Base-by-base conservation (phyloP, 75 land plant genomes). In the Cupressus sempervirens region DNA sequence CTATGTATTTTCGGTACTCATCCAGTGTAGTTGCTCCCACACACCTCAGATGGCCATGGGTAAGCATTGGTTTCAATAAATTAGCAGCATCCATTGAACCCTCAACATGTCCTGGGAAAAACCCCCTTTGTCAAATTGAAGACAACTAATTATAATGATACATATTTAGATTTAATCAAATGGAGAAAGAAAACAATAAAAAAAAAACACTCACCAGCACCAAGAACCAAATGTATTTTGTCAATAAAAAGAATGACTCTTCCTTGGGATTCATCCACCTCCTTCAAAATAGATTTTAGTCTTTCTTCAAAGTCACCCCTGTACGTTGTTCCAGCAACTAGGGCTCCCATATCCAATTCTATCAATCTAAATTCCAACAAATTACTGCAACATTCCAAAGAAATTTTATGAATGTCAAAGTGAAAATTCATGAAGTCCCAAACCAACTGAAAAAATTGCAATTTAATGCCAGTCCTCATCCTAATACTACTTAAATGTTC, bases 61-160 rank as follows among this genome's bases (percentile, higher is more conserved):
- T 98, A 46, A 98, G 98, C 99, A 98, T 98, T 38, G 99, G 99
- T 89, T 98, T 98, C 86, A 98, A 98, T 68, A 98, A 85, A 87
- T 98, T 98, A 3, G 99, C 99, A 54, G 99, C 99, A 88, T 98
- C 99, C 99, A 98, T 98, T 0, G 99, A 98, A 1, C 99, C 99
- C 83, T 98, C 98, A 16, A 96, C 89, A 7, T 98, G 86, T 14
- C 93, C 93, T 91, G 36, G 30, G 30, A 50, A 14, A 34, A 81
- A 81, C 52, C 1, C 43, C 11, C 80, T 15, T 14, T 72, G 74
- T 72, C 74, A 72, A 72, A 32, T 80, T n/a, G 50, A 16, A 34
- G 50, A 38, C 40, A 41, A 56, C 15, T 38, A 32, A 53, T 38
- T 54, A 3, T 15, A 62, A 7, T 23, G 67, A 79, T 50, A 53